phyloP scores from a whole-genome alignment of 2,329 filamentous ascomycete genomes.

The Pestalotiopsis sp. region DNA sequence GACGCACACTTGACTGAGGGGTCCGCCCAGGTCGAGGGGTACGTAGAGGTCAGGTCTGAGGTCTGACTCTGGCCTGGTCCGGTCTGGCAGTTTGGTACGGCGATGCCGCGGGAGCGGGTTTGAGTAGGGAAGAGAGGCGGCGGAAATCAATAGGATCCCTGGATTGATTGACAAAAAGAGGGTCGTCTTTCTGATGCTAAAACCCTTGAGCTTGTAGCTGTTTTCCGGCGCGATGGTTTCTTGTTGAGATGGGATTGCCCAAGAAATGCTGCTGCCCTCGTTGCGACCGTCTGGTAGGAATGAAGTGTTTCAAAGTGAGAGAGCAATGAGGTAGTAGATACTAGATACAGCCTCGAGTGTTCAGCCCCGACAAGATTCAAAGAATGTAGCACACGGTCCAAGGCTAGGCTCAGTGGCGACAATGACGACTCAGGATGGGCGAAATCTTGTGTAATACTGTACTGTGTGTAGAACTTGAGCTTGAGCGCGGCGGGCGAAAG shows the following conservation, averaged over 20 bases:
- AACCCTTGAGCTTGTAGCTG: background rate
- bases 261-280: background rate
- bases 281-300: background rate
- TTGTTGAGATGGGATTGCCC: background rate
- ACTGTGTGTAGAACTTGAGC: background rate
- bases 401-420: slow-evolving; percentile 2
- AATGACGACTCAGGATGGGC: slow-evolving; percentile 6
- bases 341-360: background rate
- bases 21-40: slow-evolving; percentile 3
- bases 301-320: background rate
- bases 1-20: background rate
- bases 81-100: background rate
- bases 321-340: background rate
- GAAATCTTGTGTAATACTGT: background rate
- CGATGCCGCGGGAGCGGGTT: background rate
- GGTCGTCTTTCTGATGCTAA: slow-evolving; percentile 3
- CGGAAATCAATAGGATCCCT: background rate
- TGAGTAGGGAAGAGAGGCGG: slow-evolving; percentile 1
- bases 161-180: slow-evolving; percentile 1
- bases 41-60: background rate
- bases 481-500: background rate
- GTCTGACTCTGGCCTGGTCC: background rate
- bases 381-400: background rate
- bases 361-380: background rate
- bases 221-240: background rate